Percentiles rank a stretch among this genome's conserved stretches.
Evolutionary conservation across 257 asterid genomes (phyloP).

Genomic region (Solanum phureja): DNA sequence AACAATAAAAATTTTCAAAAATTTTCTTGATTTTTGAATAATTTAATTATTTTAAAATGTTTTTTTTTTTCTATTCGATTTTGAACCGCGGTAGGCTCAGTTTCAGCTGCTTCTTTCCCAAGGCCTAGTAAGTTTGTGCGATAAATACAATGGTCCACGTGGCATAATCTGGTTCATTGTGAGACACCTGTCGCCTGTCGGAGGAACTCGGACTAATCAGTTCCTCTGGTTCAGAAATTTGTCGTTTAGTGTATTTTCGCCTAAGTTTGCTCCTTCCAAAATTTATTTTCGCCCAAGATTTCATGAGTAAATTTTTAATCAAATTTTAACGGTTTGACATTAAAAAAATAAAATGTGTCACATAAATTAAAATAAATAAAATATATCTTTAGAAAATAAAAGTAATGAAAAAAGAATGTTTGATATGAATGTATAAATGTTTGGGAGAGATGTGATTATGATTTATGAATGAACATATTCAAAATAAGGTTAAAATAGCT

Average conservation of each 20-base stretch:
- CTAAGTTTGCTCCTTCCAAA: neutral
- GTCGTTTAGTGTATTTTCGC: constrained; percentile 28
- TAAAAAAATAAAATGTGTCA: too few species aligned
- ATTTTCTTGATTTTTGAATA: accelerated
- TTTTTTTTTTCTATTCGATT: too few species aligned
- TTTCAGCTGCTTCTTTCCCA: neutral
- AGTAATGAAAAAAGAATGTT: neutral
- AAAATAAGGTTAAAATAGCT: neutral
- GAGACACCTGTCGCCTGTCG: constrained; percentile 64
- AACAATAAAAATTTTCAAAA: too few species aligned
- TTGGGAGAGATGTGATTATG: neutral
- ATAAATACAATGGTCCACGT: constrained; percentile 42
- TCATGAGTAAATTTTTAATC: too few species aligned
- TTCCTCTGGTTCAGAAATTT: constrained; percentile 12
- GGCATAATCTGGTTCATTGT: constrained; percentile 18
- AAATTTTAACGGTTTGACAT: too few species aligned
- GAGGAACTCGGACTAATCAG: constrained; percentile 26
- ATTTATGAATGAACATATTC: neutral
- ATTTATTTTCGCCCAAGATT: too few species aligned
- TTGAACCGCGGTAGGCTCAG: too few species aligned
- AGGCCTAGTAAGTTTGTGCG: constrained; percentile 6
- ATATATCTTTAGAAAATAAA: neutral
- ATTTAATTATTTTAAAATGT: too few species aligned
- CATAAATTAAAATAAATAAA: too few species aligned
- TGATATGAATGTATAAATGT: neutral